Evolutionary conservation across 2,329 filamentous ascomycete genomes (phyloP), one percentile per base, ranked within the genome.

Genomic region (Sordariomycetes sp.): DNA sequence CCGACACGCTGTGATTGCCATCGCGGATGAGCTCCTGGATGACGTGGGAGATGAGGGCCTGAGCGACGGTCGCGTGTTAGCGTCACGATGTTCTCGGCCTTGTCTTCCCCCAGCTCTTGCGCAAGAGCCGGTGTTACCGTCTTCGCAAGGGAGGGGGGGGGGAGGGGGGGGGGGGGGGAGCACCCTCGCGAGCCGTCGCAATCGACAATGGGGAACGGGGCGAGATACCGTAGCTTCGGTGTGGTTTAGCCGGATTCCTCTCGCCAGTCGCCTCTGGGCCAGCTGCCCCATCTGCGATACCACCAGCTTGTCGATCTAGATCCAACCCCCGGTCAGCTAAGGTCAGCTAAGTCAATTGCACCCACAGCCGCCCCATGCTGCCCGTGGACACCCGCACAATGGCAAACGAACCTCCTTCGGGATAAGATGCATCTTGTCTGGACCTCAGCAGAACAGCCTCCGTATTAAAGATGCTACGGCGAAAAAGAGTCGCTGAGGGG

Each of bases 21-120:
- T 97, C 92, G 69, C 92, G 91, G 69, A 97, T 95, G 65, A 96
- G 85, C 80, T 97, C 92, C 71, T 96, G 92, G 54, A 97, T 79
- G 69, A 91, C 91, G 68, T 82, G 90, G 61, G 91, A 85, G 66
- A 96, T 95, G 62, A 91, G 79, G 32, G 86, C 87, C 85, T 87
- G 54, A 24, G 53, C 10, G 42, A 32, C 4, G 28, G 28, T 32
- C 28, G 28, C 17, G 54, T 8, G 42, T 32, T 34, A 42, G 28
- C 22, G n/a, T 28, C 24, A 34, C 12, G 10, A 22, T 25, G 20
- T 53, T 53, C 28, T 28, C 22, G 20, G 28, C 20, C 25, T 25
- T 42, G 28, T 6, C 20, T 20, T 17, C 28, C 2, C 34, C 15
- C 39, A 45, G n/a, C 13, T 6, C 6, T 7, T 45, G 39, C n/a